A percentile compares a stretch with the other conserved stretches of the same genome.
Evolutionary conservation across 352 stramenopile genomes (phyloP).

Genomic region (Phytophthora capsici): DNA sequence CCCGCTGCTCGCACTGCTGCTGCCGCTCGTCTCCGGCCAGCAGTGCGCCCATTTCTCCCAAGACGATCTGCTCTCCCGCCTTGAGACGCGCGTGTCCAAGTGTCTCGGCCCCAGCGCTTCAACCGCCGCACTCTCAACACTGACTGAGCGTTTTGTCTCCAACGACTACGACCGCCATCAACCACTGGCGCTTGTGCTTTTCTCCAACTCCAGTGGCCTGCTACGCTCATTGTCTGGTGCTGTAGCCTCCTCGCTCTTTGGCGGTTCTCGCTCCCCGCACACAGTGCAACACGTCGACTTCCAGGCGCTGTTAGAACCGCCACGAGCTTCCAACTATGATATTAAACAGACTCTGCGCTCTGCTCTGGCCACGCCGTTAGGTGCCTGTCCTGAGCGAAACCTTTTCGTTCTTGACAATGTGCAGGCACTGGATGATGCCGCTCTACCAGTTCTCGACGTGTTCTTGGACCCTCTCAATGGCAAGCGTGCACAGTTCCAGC

Average conservation of each 20-base stretch:
- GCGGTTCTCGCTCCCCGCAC: slow-evolving; percentile 17
- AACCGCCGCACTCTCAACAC: slow-evolving; percentile 34
- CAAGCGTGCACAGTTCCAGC: slow-evolving; percentile 64
- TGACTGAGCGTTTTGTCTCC: slow-evolving; percentile 50
- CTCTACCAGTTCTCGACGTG: slow-evolving; percentile 66
- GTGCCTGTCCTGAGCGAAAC: slow-evolving; percentile 52
- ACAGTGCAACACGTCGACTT: slow-evolving; percentile 41
- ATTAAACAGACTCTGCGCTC: slow-evolving; percentile 54
- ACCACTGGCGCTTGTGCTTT: slow-evolving; percentile 58
- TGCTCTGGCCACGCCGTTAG: slow-evolving; percentile 41
- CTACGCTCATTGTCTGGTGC: slow-evolving; percentile 41
- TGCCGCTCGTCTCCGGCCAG: slow-evolving; percentile 18
- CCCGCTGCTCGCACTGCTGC: slow-evolving; percentile 19
- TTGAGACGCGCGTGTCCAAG: slow-evolving; percentile 48
- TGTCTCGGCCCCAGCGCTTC: slow-evolving; percentile 45
- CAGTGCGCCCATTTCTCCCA: slow-evolving; percentile 42
- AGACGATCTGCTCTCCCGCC: slow-evolving; percentile 51
- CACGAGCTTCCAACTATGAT: slow-evolving; percentile 46
- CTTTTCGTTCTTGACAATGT: slow-evolving; percentile 64
- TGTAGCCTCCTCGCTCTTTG: slow-evolving; percentile 47
- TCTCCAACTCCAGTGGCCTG: slow-evolving; percentile 53
- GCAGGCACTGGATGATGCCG: slow-evolving; percentile 47
- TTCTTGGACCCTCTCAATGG: slow-evolving; percentile 79
- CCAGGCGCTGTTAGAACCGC: slow-evolving; percentile 31
- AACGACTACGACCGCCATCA: slow-evolving; percentile 65